These are phyloP conservation scores for Zopfia rhizophila DNA, from an alignment of 2,329 filamentous ascomycete genomes.

Conservation along the genomic window DNA sequence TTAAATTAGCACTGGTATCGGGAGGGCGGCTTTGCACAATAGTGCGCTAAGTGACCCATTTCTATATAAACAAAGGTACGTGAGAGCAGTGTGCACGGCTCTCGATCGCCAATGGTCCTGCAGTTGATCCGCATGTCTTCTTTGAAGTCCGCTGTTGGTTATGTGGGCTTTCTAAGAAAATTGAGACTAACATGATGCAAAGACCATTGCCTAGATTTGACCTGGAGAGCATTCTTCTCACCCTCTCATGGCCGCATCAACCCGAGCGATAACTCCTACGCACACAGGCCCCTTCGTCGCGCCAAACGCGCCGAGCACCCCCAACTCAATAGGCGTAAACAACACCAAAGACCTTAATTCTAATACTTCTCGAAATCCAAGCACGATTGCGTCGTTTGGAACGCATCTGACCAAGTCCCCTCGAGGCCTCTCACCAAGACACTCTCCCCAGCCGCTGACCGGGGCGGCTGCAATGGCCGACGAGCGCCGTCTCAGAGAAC, in stretches of 20 bases:
- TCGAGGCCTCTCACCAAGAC: conserved; percentile 52
- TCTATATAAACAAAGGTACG: conserved; percentile 35
- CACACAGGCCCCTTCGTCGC: conserved; percentile 53
- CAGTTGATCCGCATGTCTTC: background rate
- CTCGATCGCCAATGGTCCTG: background rate
- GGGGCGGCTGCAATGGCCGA: conserved; percentile 61
- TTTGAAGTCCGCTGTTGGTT: conserved; percentile 1
- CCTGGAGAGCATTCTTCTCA: conserved; percentile 7
- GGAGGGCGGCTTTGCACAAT: conserved; percentile 9
- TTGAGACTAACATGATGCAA: conserved; percentile 25
- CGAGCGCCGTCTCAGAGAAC: conserved; percentile 56
- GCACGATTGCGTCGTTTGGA: conserved; percentile 45
- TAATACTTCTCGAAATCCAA: conserved; percentile 30
- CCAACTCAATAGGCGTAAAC: conserved; percentile 41
- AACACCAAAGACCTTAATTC: conserved; percentile 31
- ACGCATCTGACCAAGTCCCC: conserved; percentile 55
- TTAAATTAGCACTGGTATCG: conserved; percentile 12
- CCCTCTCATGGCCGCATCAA: conserved; percentile 56
- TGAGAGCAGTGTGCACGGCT: conserved; percentile 15
- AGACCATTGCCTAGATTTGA: conserved; percentile 6
- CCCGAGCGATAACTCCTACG: conserved; percentile 56
- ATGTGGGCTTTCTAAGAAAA: conserved; percentile 7
- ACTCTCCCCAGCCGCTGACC: conserved; percentile 56
- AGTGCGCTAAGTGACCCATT: conserved; percentile 23
- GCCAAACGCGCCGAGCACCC: conserved; percentile 53